A percentile compares a stretch with the other conserved stretches of the same genome.
These are phyloP conservation scores for Phlegmacium glaucopus DNA, from an alignment of 768 basidiomycete species.

Conservation along the genomic window DNA sequence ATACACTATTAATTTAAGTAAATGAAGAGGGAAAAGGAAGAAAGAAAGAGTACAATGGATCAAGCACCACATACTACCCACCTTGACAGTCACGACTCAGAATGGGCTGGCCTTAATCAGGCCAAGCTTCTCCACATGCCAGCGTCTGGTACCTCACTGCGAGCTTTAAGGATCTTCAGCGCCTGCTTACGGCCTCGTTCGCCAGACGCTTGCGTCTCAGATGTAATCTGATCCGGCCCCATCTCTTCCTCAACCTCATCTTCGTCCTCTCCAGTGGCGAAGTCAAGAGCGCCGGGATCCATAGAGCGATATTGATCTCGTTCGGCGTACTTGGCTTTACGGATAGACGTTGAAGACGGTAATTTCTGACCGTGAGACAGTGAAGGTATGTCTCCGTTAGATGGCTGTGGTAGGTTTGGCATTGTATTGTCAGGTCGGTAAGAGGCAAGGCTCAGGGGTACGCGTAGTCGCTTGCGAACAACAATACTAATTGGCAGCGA, in stretches of 20 bases:
- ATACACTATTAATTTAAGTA: neutral
- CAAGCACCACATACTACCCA: too few species aligned
- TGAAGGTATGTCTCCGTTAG: slow-evolving; percentile 26
- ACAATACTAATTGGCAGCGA: slow-evolving; percentile 67
- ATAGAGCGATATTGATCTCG: slow-evolving; percentile 61
- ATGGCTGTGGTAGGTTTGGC: slow-evolving; percentile 26
- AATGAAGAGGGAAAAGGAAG: neutral
- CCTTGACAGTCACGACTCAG: neutral
- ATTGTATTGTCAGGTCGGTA: slow-evolving; percentile 53
- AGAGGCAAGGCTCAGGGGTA: slow-evolving; percentile 49
- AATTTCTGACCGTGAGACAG: slow-evolving; percentile 15
- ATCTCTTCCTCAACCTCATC: slow-evolving; percentile 16
- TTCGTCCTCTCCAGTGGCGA: slow-evolving; percentile 48
- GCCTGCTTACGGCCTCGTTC: slow-evolving; percentile 58
- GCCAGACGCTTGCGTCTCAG: slow-evolving; percentile 21
- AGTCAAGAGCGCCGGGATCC: slow-evolving; percentile 71
- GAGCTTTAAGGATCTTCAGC: slow-evolving; percentile 64
- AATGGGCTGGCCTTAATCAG: slow-evolving; percentile 8
- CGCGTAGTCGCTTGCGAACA: slow-evolving; percentile 28
- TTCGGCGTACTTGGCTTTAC: slow-evolving; percentile 62
- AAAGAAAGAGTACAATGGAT: neutral
- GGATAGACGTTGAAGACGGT: slow-evolving; percentile 46
- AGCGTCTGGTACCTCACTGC: slow-evolving; percentile 62
- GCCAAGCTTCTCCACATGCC: slow-evolving; percentile 86
- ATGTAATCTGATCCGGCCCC: slow-evolving; percentile 1